Percentiles rank a stretch among this genome's conserved stretches.
Conservation (phyloP, 2,329 filamentous ascomycete genomes). For the Neopestalotiopsis sp. region DNA sequence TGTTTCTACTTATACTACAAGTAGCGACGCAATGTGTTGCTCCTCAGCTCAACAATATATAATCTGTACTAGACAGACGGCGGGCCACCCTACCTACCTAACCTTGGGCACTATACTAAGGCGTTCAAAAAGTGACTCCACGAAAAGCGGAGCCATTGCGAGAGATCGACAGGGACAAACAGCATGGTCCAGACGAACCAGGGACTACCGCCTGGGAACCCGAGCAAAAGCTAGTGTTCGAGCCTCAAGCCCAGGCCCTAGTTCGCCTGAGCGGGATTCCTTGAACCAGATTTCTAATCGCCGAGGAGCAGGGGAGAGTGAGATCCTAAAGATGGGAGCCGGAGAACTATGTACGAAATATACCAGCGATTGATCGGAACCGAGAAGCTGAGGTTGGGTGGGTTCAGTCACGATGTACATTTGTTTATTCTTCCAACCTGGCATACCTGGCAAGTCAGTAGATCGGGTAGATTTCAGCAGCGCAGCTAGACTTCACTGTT, state of each 20-base stretch:
- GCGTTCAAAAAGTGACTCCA: not conserved
- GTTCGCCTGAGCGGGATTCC: not conserved
- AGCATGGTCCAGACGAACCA: not conserved
- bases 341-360: too few species aligned
- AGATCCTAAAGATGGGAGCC: not conserved
- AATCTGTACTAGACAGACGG: not conserved
- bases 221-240: not conserved
- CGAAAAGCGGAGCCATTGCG: constrained; percentile 9
- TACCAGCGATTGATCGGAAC: too few species aligned
- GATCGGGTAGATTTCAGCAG: not conserved
- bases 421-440: not conserved
- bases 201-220: not conserved
- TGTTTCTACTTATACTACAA: not conserved
- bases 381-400: not conserved
- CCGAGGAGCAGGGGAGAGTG: not conserved
- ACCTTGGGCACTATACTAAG: not conserved
- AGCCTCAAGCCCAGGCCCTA: not conserved
- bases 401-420: not conserved
- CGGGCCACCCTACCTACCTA: not conserved
- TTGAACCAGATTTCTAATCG: not conserved
- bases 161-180: constrained; percentile 9
- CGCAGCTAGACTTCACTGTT: not conserved
- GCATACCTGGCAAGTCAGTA: not conserved
- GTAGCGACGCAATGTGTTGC: not conserved
- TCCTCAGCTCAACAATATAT: not conserved